phyloP scores from a whole-genome alignment of 2,329 filamentous ascomycete species.

The Epichloe aotearoae region DNA sequence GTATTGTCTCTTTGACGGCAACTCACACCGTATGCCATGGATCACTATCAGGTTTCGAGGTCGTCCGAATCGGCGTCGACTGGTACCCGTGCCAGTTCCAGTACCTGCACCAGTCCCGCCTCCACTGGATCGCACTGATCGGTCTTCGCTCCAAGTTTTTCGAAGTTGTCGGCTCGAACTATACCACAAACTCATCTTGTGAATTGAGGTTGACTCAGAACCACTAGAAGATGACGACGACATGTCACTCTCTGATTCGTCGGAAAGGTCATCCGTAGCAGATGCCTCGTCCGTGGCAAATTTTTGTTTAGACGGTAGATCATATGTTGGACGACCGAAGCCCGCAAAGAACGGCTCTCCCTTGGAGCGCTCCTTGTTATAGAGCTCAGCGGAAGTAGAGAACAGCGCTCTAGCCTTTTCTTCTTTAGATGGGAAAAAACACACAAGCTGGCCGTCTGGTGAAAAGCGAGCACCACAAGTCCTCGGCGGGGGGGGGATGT shows the following conservation, averaged over 20 bases:
- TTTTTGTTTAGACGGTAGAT: slow-evolving; percentile 34
- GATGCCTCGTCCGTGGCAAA: slow-evolving; percentile 36
- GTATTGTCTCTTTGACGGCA: slow-evolving; percentile 69
- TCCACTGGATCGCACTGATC: slow-evolving; percentile 45
- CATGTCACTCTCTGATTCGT: slow-evolving; percentile 35
- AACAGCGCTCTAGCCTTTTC: slow-evolving; percentile 40
- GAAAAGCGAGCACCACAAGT: slow-evolving; percentile 49
- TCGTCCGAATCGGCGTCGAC: slow-evolving; percentile 32
- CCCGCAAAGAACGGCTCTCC: slow-evolving; percentile 44
- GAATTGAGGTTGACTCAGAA: slow-evolving; percentile 50
- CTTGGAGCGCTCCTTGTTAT: slow-evolving; percentile 34
- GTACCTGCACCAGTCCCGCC: slow-evolving; percentile 39
- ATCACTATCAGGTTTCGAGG: slow-evolving; percentile 63
- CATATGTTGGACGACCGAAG: slow-evolving; percentile 41
- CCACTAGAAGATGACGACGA: slow-evolving; percentile 41
- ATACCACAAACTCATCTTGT: slow-evolving; percentile 45
- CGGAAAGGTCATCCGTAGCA: slow-evolving; percentile 35
- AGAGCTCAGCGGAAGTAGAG: slow-evolving; percentile 30
- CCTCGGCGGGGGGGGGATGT: slow-evolving; percentile 39
- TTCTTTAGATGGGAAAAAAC: slow-evolving; percentile 61
- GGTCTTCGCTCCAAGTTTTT: slow-evolving; percentile 43
- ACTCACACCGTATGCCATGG: slow-evolving; percentile 51
- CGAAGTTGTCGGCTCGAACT: slow-evolving; percentile 36
- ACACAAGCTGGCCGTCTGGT: slow-evolving; percentile 48
- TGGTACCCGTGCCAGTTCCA: slow-evolving; percentile 38